Percentiles rank a stretch among this genome's conserved stretches.
Conservation (phyloP, 2,329 filamentous ascomycete species). For the Beauveria varroae region DNA sequence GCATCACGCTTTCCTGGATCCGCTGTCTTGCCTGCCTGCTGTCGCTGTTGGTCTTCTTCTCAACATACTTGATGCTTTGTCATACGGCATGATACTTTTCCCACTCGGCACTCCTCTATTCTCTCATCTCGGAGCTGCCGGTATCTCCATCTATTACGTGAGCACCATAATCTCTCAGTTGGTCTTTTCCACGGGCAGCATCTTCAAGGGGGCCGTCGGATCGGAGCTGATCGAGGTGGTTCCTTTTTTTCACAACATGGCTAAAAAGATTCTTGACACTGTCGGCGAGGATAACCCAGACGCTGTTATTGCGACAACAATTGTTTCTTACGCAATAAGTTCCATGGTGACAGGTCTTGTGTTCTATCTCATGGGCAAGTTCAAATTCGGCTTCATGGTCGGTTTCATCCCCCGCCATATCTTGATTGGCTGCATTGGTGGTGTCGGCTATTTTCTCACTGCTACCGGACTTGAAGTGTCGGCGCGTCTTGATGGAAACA, state of each 20-base stretch:
- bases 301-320: slow-evolving; percentile 87
- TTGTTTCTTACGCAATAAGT: slow-evolving; percentile 83
- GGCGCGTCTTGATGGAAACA: slow-evolving; percentile 74
- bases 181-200: slow-evolving; percentile 78
- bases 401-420: slow-evolving; percentile 97
- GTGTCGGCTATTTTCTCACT: slow-evolving; percentile 90
- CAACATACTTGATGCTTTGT: slow-evolving; percentile 89
- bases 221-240: slow-evolving; percentile 99
- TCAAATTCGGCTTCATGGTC: slow-evolving; percentile 83
- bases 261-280: slow-evolving; percentile 69
- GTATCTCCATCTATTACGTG: slow-evolving; percentile 97
- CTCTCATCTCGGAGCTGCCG: slow-evolving; percentile 76
- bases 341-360: slow-evolving; percentile 85
- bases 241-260: slow-evolving; percentile 98
- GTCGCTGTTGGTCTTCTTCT: slow-evolving; percentile 83
- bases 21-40: slow-evolving; percentile 68
- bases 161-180: slow-evolving; percentile 93
- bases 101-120: slow-evolving; percentile 85
- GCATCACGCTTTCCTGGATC: slow-evolving; percentile 55
- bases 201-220: slow-evolving; percentile 84
- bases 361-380: slow-evolving; percentile 85
- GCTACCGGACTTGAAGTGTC: slow-evolving; percentile 91
- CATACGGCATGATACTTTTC: slow-evolving; percentile 95
- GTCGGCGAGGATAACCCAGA: slow-evolving; percentile 77
- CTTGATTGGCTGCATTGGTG: slow-evolving; percentile 92